phyloP scores from a whole-genome alignment of 2,329 filamentous ascomycete species.

The Calonectria pseudoturangicola region DNA sequence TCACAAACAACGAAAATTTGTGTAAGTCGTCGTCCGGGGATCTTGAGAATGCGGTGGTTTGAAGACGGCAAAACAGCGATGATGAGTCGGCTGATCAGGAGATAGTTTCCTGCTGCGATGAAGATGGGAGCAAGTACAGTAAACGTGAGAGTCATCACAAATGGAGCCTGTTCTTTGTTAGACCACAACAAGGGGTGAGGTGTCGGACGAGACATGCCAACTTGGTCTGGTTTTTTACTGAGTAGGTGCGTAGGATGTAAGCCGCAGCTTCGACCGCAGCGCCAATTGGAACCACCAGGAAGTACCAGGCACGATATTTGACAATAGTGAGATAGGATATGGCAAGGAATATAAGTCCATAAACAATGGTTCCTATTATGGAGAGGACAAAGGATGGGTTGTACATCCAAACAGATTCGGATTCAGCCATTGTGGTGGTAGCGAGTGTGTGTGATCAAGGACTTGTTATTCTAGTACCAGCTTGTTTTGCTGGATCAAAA shows the following conservation, averaged over 20 bases:
- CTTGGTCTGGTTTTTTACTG: slow-evolving; percentile 57
- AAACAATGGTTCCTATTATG: slow-evolving; percentile 64
- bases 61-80: slow-evolving; percentile 59
- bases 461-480: not conserved
- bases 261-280: slow-evolving; percentile 64
- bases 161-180: slow-evolving; percentile 56
- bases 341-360: slow-evolving; percentile 60
- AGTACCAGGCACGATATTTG: slow-evolving; percentile 65
- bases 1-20: slow-evolving; percentile 68
- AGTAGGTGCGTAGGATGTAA: slow-evolving; percentile 63
- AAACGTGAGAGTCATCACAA: slow-evolving; percentile 62
- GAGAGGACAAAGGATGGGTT: slow-evolving; percentile 65
- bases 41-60: slow-evolving; percentile 59
- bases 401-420: slow-evolving; percentile 64
- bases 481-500: not conserved
- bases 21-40: slow-evolving; percentile 63
- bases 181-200: not conserved
- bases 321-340: slow-evolving; percentile 65
- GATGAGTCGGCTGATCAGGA: slow-evolving; percentile 69
- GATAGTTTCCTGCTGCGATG: slow-evolving; percentile 70
- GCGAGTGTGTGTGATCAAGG: not conserved
- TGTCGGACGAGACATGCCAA: slow-evolving; percentile 55
- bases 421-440: slow-evolving; percentile 49
- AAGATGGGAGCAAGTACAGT: slow-evolving; percentile 70
- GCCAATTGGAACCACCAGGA: slow-evolving; percentile 65